phyloP scores from a whole-genome alignment of 208 protist species.

The Crithidia mellificae region DNA sequence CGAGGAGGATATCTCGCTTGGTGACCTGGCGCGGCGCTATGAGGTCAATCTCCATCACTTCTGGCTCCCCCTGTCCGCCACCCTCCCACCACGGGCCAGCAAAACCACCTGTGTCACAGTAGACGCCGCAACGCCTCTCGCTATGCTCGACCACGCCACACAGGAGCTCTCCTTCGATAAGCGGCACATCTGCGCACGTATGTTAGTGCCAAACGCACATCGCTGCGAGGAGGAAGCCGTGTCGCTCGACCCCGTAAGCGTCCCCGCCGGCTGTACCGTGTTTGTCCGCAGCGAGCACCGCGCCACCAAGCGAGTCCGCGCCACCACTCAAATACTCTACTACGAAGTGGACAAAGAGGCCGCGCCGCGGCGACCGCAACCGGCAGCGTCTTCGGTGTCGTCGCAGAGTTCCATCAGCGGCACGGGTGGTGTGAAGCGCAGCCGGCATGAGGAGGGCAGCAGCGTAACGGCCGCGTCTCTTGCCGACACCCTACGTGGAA shows the following conservation, averaged over 20 bases:
- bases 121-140: slow-evolving; percentile 37
- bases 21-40: slow-evolving; percentile 34
- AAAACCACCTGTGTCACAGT: slow-evolving; percentile 36
- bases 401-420: neutral
- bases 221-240: neutral
- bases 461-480: slow-evolving; percentile 22
- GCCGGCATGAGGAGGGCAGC: slow-evolving; percentile 3
- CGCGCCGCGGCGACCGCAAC: too few relatives aligned
- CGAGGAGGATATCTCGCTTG: slow-evolving; percentile 25
- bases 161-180: slow-evolving; percentile 26
- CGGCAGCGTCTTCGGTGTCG: too few relatives aligned
- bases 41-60: slow-evolving; percentile 37
- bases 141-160: slow-evolving; percentile 42
- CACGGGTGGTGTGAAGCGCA: slow-evolving; percentile 16
- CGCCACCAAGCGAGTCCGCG: slow-evolving; percentile 38
- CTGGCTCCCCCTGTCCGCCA: slow-evolving; percentile 58
- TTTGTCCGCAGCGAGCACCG: slow-evolving; percentile 60
- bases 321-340: slow-evolving; percentile 48
- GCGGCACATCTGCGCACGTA: slow-evolving; percentile 20
- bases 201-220: slow-evolving; percentile 21
- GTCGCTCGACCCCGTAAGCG: slow-evolving; percentile 28
- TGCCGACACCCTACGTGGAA: slow-evolving; percentile 12
- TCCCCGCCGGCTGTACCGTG: slow-evolving; percentile 41
- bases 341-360: slow-evolving; percentile 12
- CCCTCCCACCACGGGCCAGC: slow-evolving; percentile 21